Evolutionary conservation across 2,329 filamentous ascomycete genomes (phyloP).

Genomic region (Fusarium sp.): DNA sequence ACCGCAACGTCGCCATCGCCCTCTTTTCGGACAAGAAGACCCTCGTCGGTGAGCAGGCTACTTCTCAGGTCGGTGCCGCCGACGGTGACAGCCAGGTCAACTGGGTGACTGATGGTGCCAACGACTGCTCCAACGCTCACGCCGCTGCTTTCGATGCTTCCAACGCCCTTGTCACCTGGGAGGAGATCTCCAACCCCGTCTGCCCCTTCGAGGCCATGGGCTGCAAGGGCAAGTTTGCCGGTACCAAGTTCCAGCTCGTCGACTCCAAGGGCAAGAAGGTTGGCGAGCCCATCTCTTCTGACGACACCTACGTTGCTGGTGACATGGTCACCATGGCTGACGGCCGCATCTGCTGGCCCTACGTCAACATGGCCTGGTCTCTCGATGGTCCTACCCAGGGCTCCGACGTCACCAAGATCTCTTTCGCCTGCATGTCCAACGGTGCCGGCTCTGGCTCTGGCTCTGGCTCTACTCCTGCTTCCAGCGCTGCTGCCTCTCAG

Average conservation of each 20-base stretch:
- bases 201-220: slow-evolving; percentile 70
- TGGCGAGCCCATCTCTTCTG: slow-evolving; percentile 61
- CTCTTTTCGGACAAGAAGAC: slow-evolving; percentile 69
- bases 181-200: slow-evolving; percentile 67
- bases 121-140: slow-evolving; percentile 70
- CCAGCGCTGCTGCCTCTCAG: slow-evolving; percentile 10
- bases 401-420: slow-evolving; percentile 56
- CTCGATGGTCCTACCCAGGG: slow-evolving; percentile 40
- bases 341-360: slow-evolving; percentile 71
- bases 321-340: slow-evolving; percentile 72
- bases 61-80: slow-evolving; percentile 62
- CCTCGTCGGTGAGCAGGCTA: slow-evolving; percentile 64
- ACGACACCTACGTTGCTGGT: slow-evolving; percentile 68
- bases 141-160: slow-evolving; percentile 64
- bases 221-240: slow-evolving; percentile 68
- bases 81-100: slow-evolving; percentile 69
- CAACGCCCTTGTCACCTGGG: slow-evolving; percentile 69
- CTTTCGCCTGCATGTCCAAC: slow-evolving; percentile 61
- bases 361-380: slow-evolving; percentile 66
- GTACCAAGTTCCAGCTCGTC: slow-evolving; percentile 70
- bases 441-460: slow-evolving; percentile 22
- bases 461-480: neutral
- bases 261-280: slow-evolving; percentile 62
- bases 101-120: slow-evolving; percentile 65
- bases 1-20: slow-evolving; percentile 70